Evolutionary conservation across 805 yeast genomes (phyloP), one percentile per base, ranked within the genome.

Genomic region (Candida golubevii): DNA sequence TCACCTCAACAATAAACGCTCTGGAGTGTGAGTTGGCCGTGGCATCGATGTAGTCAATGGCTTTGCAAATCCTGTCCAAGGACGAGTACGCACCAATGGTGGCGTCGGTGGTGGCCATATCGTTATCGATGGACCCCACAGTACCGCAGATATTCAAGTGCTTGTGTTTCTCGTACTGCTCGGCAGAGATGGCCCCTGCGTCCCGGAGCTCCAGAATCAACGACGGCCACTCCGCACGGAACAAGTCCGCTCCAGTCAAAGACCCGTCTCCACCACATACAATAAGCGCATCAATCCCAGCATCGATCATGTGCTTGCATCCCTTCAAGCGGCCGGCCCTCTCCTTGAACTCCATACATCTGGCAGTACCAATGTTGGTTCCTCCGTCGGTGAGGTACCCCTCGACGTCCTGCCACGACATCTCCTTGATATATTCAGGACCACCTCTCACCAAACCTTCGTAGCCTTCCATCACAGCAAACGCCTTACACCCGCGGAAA

Each of bases 211-310:
- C 88, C 26, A 74, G 61, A 29, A 83, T 68, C 57, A 85, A 71
- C 3, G 83, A 75, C 6, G 89, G 88, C 91, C 91, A 85, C 66
- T 85, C 90, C 11, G 75, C 56, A 59, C 91, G 74, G 64, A 85
- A 84, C 44, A 83, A 65, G 59, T 85, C 91, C 6, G 91, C 91
- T 50, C 91, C 91, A 2, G 91, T 85, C 51, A 85, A 70, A 1
- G 89, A 83, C 41, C 91, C 91, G 61, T 85, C 91, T 60, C 91
- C 91, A 53, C 91, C 91, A 65, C 88, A 82, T 14, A 85, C 90
- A 50, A 85, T 77, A 50, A 85, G 69, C 2, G 88, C 90, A 62
- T 85, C 89, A 46, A 85, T 84, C 44, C 90, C 90, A 29, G 81
- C 78, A 36, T 65, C 74, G 52, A 85, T 76, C 77, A 85, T 70